Evolutionary conservation across 2,329 filamentous ascomycete genomes (phyloP), one percentile per base, ranked within the genome.

Genomic region (Sporothrix pseudoabietina): DNA sequence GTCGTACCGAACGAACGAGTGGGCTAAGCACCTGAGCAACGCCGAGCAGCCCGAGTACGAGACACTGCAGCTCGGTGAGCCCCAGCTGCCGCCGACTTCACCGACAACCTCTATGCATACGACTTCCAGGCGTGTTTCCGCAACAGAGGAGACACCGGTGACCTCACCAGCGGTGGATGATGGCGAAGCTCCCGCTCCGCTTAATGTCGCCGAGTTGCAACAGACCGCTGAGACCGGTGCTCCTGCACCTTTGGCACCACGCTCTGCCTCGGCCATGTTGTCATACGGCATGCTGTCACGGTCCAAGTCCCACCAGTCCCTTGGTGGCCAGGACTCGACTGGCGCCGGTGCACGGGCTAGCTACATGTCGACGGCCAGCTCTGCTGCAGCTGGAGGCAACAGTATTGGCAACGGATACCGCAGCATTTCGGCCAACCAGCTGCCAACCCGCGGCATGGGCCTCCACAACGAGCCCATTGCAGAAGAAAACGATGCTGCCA

Each of bases 1-100:
- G 80, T 92, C 92, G 0, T 97, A 96, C 79, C 89, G 95, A 73
- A 98, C 94, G 1, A 97, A 97, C 76, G 95, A 98, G 82, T 98
- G 95, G 95, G 94, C 94, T 0, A 98, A 97, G 80, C 94, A 97
- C 80, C 85, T 97, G 12, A 89, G 90, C 75, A 84, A 87, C 57
- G 94, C 95, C 7, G 94, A 98, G 19, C 83, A 84, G 5, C 94
- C 94, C 0, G 87, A 90, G 66, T 81, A 87, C 0, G 90, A 93
- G 8, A 87, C 89, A 1, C 80, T 92, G 14, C 84, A 87, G 32
- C 79, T 88, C 4, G 78, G 86, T 75, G 80, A 82, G 77, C 75
- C 82, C 75, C 49, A 41, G 71, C 78, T 49, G 22, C 72, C 61
- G 55, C 59, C 9, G 55, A 35, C 44, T 16, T 54, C 19, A 52